Evolutionary conservation across 495 filamentous ascomycete genomes (phyloP), one percentile per base, ranked within the genome.

Genomic region (Tuber brumale): DNA sequence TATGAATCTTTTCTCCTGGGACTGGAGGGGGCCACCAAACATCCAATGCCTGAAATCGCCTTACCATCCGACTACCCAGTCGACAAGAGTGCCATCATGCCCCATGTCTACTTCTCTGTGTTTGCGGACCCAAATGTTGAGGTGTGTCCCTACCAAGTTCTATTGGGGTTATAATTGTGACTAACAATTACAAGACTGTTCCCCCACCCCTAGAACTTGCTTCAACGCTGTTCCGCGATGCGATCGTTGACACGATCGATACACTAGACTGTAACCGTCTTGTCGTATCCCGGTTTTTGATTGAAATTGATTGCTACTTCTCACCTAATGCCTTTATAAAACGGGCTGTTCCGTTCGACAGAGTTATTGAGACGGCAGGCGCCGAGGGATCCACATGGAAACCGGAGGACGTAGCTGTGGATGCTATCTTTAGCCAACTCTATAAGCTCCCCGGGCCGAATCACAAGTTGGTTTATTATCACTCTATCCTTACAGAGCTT

Each of bases 381-480:
- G 83, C 81, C 51, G 91, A 90, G 44, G 88, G 89, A 72, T 90
- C 91, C 7, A 92, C 92, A 0, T 99, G 96, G 96, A 99, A 99
- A 84, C 94, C 95, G 0, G 96, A 99, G 86, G 95, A 99, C 85
- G 92, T 98, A 69, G 93, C 93, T 19, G 93, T 99, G 19, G 95
- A 99, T 85, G 95, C 95, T 23, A 93, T 98, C 44, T 98, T 98
- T 84, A 96, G 94, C 1, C 95, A 97, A 84, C 85, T 99, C 23
- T 94, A 96, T 83, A 91, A 92, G 80, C 88, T 99, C 44, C 95
- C 95, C 19, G 87, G 87, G 21, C 90, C 95, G 1, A 92, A 95
- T 84, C 95, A 98, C 85, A 97, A 97, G 84, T 86, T 97, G 4
- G 93, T 97, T 16, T 99, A 97, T 81, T 98, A 97, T 84, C 96